Evolutionary conservation across 108 stramenopile genomes (phyloP), one percentile per base, ranked within the genome.

Genomic region (Bacterosira constricta): DNA sequence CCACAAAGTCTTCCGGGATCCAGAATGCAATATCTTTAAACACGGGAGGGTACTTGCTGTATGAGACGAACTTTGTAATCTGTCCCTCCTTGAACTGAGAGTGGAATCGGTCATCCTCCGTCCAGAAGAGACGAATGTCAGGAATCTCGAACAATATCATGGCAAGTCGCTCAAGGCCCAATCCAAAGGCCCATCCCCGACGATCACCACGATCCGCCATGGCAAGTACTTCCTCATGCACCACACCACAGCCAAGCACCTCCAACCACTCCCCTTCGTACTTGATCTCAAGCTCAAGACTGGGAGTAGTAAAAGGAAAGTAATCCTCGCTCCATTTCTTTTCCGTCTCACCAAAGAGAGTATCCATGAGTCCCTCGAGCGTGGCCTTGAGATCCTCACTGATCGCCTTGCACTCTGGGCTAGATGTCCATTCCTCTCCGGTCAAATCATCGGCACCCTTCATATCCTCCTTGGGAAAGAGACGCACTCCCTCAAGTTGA

Each of bases 221-320:
- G 66, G 79, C 64, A 63, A 98, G 55, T 4, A 98, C 94, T 5
- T 88, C 82, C 18, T 87, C 79, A 54, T 98, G 91, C 7, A 98
- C 82, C 66, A 97, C 93, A 7, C 98, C 98, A 47, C 96, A 97
- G 30, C 98, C 98, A 49, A 98, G 81, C 1, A 98, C 97, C 79
- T 98, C 98, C 49, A 98, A 64, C 98, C 98, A 98, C 64, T 95
- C 84, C 1, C 90, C 98, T 25, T 95, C 72, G 77, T 89, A 96
- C 45, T 83, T 84, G 13, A 98, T 90, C 59, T 98, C 98, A 35
- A 97, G 86, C 83, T 98, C 98, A 59, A 89, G 86, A 52, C 92
- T 94, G 8, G 97, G 96, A 29, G 94, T 85, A 1, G 98, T 98
- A 70, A 98, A 98, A 10, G 98, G 98, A 63, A 98, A 98, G 85